Evolutionary conservation across 140 eudicot genomes (phyloP), one percentile per base, ranked within the genome.

Genomic region (Cichorium intybus): DNA sequence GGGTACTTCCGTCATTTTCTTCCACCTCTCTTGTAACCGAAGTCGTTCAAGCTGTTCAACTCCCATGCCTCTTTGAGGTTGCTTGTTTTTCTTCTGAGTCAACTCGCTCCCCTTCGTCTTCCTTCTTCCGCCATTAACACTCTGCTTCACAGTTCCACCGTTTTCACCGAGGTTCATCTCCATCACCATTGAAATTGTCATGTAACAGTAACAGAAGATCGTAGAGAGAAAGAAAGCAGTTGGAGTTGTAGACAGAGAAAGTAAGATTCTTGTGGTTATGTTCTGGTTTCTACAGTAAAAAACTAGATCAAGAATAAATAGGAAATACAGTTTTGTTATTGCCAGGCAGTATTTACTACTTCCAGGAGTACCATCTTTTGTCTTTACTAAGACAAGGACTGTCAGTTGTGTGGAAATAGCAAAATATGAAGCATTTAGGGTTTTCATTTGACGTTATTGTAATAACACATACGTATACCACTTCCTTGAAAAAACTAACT

Each of bases 51-150:
- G 90, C 74, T 69, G 66, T 24, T 55, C 90, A 39, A 87, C 80
- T 1, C 95, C 87, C 90, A 83, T 66, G 2, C 95, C 95, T 70
- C 95, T 86, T 60, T 57, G 79, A 7, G 78, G 78, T 20, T 1
- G 41, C 59, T 75, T 86, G 58, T 64, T 69, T 70, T 78, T 81
- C 77, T 69, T 66, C 21, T 69, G 60, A 34, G 77, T 37, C 70
- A 66, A 63, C 33, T 52, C 62, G 17, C 23, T 65, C 16, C 27
- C 59, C 54, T 66, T 83, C 6, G 70, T 49, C 77, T 52, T 76
- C 60, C 60, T 68, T 17, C 79, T 66, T 26, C 65, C 68, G 10
- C 76, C 76, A 35, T 48, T 33, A 70, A 21, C 70, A 20, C 56
- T 21, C 47, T 10, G 67, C 55, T 59, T 79, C 8, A 41, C 18